Conservation (phyloP, 192 early-diverging fungal species). For the Oehlia diaphana region DNA sequence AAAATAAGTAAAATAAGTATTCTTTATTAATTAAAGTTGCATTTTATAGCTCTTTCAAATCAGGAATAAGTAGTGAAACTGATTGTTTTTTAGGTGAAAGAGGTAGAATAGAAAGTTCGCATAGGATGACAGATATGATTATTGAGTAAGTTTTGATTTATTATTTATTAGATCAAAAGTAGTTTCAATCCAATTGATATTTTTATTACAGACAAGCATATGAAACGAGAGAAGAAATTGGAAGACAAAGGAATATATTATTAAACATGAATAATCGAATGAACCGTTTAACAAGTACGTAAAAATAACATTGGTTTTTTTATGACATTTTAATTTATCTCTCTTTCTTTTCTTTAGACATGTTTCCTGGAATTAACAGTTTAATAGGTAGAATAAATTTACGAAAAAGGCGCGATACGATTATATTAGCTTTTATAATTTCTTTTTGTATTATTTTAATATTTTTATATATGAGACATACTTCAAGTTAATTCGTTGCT, state of each 20-base stretch:
- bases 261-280: constrained; percentile 57
- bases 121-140: constrained; percentile 74
- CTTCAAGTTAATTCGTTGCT: not conserved
- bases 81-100: constrained; percentile 75
- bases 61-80: constrained; percentile 37
- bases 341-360: constrained; percentile 1
- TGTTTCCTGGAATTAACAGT: constrained; percentile 69
- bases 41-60: constrained; percentile 42
- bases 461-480: constrained; percentile 23
- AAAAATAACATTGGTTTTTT: not conserved
- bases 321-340: not conserved
- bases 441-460: constrained; percentile 52
- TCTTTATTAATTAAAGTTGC: constrained; percentile 1
- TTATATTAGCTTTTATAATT: constrained; percentile 73
- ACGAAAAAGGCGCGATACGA: constrained; percentile 64
- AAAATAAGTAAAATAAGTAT: not conserved
- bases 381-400: constrained; percentile 69
- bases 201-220: constrained; percentile 67
- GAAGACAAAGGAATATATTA: constrained; percentile 60
- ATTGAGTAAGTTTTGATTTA: constrained; percentile 60
- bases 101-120: constrained; percentile 66
- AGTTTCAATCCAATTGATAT: not conserved
- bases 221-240: constrained; percentile 63
- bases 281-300: constrained; percentile 53
- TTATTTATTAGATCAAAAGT: not conserved